Evolutionary conservation across 1,284 basidiomycete genomes (phyloP).

Genomic region (Farysia itapuensis): DNA sequence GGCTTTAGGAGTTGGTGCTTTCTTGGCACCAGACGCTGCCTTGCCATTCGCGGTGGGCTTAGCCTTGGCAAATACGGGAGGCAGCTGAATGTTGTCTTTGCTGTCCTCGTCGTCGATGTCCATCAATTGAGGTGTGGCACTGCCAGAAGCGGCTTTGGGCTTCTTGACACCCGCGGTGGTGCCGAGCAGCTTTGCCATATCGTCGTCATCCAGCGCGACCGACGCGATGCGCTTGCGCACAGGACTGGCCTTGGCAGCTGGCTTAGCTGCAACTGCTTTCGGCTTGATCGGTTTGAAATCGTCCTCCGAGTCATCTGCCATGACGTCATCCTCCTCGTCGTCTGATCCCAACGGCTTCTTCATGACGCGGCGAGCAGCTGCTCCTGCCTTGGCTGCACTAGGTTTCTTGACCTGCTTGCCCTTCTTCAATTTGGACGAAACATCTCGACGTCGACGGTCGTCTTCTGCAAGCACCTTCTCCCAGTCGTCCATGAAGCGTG

Average conservation of each 20-base stretch:
- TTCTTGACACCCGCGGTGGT: constrained; percentile 16
- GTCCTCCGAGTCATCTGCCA: constrained; percentile 41
- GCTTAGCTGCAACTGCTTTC: constrained; percentile 12
- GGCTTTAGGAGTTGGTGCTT: constrained; percentile 7
- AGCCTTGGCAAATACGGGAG: constrained; percentile 24
- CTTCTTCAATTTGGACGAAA: constrained; percentile 62
- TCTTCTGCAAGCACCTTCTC: constrained; percentile 65
- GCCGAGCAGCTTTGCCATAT: constrained; percentile 14
- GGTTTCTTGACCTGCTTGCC: constrained; percentile 72
- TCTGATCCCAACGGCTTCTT: constrained; percentile 65
- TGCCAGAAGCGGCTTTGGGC: constrained; percentile 19
- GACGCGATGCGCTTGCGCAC: constrained; percentile 24
- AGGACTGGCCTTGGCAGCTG: constrained; percentile 14
- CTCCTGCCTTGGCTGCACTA: constrained; percentile 60
- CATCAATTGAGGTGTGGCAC: constrained; percentile 22
- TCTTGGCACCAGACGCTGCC: constrained; percentile 12
- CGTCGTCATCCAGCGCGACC: constrained; percentile 31
- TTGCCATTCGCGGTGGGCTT: constrained; percentile 6
- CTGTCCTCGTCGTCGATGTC: constrained; percentile 8
- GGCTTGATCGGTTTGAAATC: constrained; percentile 31
- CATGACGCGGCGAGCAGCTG: constrained; percentile 66
- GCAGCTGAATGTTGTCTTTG: constrained; percentile 16
- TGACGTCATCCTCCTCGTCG: constrained; percentile 41
- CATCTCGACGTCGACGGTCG: constrained; percentile 69
- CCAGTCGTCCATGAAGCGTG: constrained; percentile 81